Conservation (phyloP, 2,329 filamentous ascomycete genomes). For the Pestalotiopsis sp. region DNA sequence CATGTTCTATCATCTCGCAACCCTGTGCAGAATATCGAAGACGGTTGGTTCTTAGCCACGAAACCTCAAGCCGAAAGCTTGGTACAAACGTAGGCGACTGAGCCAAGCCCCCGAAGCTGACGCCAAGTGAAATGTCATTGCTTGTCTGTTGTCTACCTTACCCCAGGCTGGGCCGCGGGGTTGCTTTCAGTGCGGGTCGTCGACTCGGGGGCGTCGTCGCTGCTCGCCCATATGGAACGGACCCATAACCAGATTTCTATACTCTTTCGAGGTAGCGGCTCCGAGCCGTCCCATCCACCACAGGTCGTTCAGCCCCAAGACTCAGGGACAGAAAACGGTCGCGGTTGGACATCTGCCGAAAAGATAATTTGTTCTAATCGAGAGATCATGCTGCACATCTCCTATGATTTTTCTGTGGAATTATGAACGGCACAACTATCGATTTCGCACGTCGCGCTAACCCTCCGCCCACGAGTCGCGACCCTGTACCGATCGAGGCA, state of each 20-base stretch:
- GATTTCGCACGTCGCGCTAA: not conserved
- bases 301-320: too few relatives aligned
- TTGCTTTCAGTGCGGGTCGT: not conserved
- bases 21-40: not conserved
- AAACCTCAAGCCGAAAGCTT: not conserved
- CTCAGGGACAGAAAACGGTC: too few relatives aligned
- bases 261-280: too few relatives aligned
- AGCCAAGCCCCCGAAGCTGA: not conserved
- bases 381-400: not conserved
- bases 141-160: not conserved
- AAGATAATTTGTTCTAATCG: not conserved
- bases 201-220: too few relatives aligned
- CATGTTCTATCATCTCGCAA: not conserved
- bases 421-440: slow-evolving; percentile 7
- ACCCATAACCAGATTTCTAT: too few relatives aligned
- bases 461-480: not conserved
- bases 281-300: too few relatives aligned
- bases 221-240: too few relatives aligned
- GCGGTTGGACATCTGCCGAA: not conserved
- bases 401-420: not conserved
- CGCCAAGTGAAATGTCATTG: not conserved
- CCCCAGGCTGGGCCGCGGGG: not conserved
- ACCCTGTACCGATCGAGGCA: too few relatives aligned
- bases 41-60: not conserved
- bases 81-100: not conserved